Evolutionary conservation across 2,329 filamentous ascomycete genomes (phyloP).

Genomic region (Neofusicoccum sp.): DNA sequence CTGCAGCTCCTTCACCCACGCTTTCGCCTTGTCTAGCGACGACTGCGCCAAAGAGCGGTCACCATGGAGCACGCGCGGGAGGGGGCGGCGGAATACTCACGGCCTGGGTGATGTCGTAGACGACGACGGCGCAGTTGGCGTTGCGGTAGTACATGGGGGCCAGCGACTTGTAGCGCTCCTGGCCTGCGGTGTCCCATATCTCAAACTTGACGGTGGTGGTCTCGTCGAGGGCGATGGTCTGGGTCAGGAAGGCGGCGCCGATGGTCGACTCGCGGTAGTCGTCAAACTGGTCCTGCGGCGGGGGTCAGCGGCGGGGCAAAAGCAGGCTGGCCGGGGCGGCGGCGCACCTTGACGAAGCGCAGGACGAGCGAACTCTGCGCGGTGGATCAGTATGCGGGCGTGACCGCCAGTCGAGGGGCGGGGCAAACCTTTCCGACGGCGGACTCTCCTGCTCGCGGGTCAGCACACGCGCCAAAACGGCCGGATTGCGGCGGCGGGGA

Average conservation of each 20-base stretch:
- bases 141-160: constrained; percentile 99
- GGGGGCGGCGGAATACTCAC: constrained; percentile 58
- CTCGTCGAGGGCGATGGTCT: constrained; percentile 97
- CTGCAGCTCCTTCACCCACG: constrained; percentile 98
- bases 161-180: constrained; percentile 98
- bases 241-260: constrained; percentile 96
- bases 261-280: constrained; percentile 97
- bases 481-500: constrained; percentile 1
- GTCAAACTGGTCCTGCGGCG: constrained; percentile 91
- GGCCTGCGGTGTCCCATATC: constrained; percentile 98
- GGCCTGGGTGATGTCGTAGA: constrained; percentile 99
- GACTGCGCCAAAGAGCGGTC: constrained; percentile 58
- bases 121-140: constrained; percentile 97
- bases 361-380: constrained; percentile 90
- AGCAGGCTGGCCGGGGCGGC: not conserved
- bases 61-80: constrained; percentile 20
- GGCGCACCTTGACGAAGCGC: constrained; percentile 88
- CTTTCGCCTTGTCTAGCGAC: constrained; percentile 97
- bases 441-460: constrained; percentile 74
- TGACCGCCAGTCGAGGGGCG: constrained; percentile 23
- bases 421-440: constrained; percentile 89
- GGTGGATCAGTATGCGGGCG: constrained; percentile 31
- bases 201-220: constrained; percentile 99
- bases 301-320: constrained; percentile 5
- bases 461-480: constrained; percentile 24